Evolutionary conservation across 208 protist genomes (phyloP).

Genomic region (Zelonia costaricensis): DNA sequence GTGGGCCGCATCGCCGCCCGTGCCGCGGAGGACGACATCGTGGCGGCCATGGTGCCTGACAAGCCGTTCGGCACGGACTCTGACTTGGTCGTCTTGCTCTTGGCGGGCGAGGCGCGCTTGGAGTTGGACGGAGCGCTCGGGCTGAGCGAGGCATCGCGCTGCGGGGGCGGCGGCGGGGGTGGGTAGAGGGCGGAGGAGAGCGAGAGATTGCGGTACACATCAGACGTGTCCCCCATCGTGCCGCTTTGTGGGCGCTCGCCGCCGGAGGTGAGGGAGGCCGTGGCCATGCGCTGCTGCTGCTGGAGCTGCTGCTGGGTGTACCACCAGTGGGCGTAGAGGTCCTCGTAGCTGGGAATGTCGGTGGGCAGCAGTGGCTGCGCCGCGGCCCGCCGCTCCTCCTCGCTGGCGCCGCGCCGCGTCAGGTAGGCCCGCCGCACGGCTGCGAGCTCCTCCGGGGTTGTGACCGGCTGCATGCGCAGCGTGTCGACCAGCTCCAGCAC

Average conservation of each 20-base stretch:
- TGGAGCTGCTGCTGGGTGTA: conserved; percentile 24
- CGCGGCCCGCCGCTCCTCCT: conserved; percentile 50
- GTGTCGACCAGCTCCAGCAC: conserved; percentile 60
- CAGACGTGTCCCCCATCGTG: neutral
- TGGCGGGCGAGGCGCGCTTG: conserved; percentile 23
- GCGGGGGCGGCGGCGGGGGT: conserved; percentile 7
- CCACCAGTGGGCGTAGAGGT: conserved; percentile 72
- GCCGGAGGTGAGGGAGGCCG: neutral
- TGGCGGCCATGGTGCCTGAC: conserved; percentile 3
- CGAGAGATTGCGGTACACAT: neutral
- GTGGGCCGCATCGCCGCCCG: conserved; percentile 42
- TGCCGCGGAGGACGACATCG: conserved; percentile 24
- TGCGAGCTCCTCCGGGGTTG: conserved; percentile 43
- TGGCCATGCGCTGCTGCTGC: conserved; percentile 10
- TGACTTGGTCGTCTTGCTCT: conserved; percentile 20
- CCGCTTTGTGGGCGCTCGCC: no score
- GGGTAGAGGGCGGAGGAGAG: neutral
- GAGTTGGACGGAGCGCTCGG: conserved; percentile 13
- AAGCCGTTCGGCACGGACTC: conserved; percentile 5
- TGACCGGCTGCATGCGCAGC: conserved; percentile 72
- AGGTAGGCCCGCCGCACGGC: conserved; percentile 53
- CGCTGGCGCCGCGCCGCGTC: conserved; percentile 46
- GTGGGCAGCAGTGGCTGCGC: conserved; percentile 22
- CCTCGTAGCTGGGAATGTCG: conserved; percentile 68
- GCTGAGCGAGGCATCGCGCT: conserved; percentile 16